Evolutionary conservation across 73 alveolate species (phyloP).

Genomic region (Tetrahymena elliotti): DNA sequence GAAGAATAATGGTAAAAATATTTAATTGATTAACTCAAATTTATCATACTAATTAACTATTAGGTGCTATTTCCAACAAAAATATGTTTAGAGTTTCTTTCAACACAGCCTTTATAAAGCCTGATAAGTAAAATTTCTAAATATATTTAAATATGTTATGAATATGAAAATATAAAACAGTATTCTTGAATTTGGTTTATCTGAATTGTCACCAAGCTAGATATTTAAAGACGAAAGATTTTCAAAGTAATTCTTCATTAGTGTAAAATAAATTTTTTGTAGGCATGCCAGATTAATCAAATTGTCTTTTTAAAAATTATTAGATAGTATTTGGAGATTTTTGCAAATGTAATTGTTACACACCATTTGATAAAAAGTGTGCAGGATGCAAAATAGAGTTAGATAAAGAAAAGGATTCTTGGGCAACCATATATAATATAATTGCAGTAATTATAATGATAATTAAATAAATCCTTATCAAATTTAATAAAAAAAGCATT

Average conservation of each 20-base stretch:
- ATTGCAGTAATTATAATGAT: not conserved
- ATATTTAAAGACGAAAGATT: slow-evolving; percentile 32
- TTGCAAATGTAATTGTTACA: not conserved
- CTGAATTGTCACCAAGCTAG: slow-evolving; percentile 52
- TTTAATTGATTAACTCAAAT: slow-evolving; percentile 11
- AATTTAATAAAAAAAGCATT: not conserved
- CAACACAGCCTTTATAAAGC: slow-evolving; percentile 49
- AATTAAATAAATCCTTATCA: not conserved
- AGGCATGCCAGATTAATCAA: too few species aligned
- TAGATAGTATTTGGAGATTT: not conserved
- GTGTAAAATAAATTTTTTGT: not conserved
- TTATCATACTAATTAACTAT: not conserved
- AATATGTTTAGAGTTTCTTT: slow-evolving; percentile 55
- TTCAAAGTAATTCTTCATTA: slow-evolving; percentile 19
- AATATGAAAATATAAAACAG: not conserved
- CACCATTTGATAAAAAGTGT: not conserved
- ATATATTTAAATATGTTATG: not conserved
- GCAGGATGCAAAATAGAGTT: not conserved
- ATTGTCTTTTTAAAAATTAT: not conserved
- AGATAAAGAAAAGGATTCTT: not conserved
- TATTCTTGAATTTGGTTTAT: not conserved
- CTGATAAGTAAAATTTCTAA: slow-evolving; percentile 3
- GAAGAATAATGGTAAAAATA: slow-evolving; percentile 14
- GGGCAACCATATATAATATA: not conserved
- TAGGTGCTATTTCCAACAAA: slow-evolving; percentile 19